phyloP scores from a whole-genome alignment of 129 eudicot species.

The Centrapalus pauciflorus region DNA sequence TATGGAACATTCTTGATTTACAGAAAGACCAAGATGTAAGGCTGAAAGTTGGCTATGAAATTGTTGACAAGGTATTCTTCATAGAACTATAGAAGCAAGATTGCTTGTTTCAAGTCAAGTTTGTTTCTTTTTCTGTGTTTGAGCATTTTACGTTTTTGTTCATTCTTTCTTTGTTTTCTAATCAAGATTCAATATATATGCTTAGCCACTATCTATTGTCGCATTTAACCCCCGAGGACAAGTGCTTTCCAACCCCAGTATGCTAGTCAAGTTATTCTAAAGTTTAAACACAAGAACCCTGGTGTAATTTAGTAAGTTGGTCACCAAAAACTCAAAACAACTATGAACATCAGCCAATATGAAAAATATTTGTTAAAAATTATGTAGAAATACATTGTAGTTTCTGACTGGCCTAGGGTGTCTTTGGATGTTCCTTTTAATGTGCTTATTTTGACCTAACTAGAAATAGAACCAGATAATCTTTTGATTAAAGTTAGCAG shows the following conservation, averaged over 20 bases:
- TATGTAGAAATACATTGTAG: too few species aligned
- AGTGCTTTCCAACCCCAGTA: not conserved
- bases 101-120: not conserved
- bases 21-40: conserved; percentile 81
- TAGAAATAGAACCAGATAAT: too few species aligned
- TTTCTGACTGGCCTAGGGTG: too few species aligned
- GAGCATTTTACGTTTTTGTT: not conserved
- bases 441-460: too few species aligned
- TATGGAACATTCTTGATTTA: conserved; percentile 65
- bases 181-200: not conserved
- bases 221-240: not conserved
- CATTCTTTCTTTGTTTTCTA: not conserved
- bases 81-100: too few species aligned
- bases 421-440: too few species aligned
- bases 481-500: too few species aligned
- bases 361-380: too few species aligned
- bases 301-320: not conserved
- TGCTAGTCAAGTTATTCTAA: not conserved
- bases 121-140: not conserved
- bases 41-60: conserved; percentile 75
- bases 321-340: not conserved
- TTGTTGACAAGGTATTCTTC: conserved; percentile 62
- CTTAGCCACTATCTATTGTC: not conserved
- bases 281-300: not conserved
- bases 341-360: too few species aligned